Evolutionary conservation across 768 basidiomycete species (phyloP).

Genomic region (Vishniacozyma victoriae): DNA sequence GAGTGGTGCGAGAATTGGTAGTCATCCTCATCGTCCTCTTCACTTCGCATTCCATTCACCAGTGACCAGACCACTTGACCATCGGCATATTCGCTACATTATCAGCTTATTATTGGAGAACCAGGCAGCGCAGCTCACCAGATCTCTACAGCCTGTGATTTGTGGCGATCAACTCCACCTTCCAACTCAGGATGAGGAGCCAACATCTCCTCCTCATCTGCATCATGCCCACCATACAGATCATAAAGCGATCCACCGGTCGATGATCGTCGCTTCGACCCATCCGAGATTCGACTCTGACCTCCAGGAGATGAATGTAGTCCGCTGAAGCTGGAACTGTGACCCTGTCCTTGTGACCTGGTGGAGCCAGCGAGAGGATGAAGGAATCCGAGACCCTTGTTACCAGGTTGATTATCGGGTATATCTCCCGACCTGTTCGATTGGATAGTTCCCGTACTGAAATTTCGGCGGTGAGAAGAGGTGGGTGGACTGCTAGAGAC

Average conservation of each 20-base stretch:
- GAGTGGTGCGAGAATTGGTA: slow-evolving; percentile 15
- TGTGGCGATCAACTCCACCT: neutral
- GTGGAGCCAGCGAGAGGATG: slow-evolving; percentile 18
- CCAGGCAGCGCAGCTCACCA: slow-evolving; percentile 8
- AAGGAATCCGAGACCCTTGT: slow-evolving; percentile 23
- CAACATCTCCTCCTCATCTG: slow-evolving; percentile 4
- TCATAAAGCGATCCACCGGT: slow-evolving; percentile 15
- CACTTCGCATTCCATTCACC: slow-evolving; percentile 26
- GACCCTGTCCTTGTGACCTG: neutral
- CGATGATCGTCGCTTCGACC: slow-evolving; percentile 11
- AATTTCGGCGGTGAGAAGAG: slow-evolving; percentile 3
- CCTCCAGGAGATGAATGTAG: too few relatives aligned
- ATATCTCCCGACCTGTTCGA: neutral
- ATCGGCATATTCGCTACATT: slow-evolving; percentile 35
- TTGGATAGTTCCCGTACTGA: neutral
- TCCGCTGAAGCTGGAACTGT: too few relatives aligned
- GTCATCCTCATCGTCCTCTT: too few relatives aligned
- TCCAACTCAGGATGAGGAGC: neutral
- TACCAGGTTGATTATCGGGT: neutral
- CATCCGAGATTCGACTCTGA: too few relatives aligned
- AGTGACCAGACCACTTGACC: slow-evolving; percentile 38
- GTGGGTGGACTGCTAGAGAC: slow-evolving; percentile 15
- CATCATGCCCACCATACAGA: neutral
- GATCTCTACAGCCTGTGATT: slow-evolving; percentile 35
- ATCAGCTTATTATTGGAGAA: slow-evolving; percentile 7